These are phyloP conservation scores for Tulasnella sp. DNA, from an alignment of 768 basidiomycete genomes.

Conservation along the genomic window DNA sequence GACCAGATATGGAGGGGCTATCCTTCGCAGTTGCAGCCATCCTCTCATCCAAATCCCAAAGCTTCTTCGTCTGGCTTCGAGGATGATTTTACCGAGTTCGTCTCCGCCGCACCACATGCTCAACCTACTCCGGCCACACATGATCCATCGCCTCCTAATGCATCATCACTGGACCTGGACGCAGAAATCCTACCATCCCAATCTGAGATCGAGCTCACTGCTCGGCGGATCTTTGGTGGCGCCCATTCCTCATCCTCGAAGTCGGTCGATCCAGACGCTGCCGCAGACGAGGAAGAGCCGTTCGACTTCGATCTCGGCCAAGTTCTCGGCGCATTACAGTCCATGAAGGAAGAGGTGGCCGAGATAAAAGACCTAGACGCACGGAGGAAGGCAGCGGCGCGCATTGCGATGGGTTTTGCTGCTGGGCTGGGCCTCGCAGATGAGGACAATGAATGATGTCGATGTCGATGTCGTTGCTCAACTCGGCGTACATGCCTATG, in stretches of 20 bases:
- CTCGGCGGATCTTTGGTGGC: conserved; percentile 24
- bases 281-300: conserved; percentile 19
- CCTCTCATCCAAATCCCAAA: not conserved
- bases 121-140: not conserved
- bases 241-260: not conserved
- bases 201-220: conserved; percentile 26
- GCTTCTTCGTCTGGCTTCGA: conserved; percentile 38
- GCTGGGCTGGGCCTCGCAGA: conserved; percentile 41
- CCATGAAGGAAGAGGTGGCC: conserved; percentile 64
- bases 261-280: conserved; percentile 12
- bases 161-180: conserved; percentile 30
- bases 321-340: conserved; percentile 50
- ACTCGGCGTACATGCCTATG: not conserved
- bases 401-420: conserved; percentile 59
- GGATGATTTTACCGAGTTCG: conserved; percentile 70
- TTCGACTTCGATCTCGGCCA: conserved; percentile 47
- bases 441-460: not conserved
- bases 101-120: conserved; percentile 39
- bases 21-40: no score
- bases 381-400: conserved; percentile 55
- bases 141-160: conserved; percentile 34
- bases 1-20: conserved; percentile 20
- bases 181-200: conserved; percentile 23
- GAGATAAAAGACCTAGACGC: conserved; percentile 52
- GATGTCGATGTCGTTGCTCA: not conserved